Evolutionary conservation across 768 basidiomycete species (phyloP).

Genomic region (Suillus tomentosus): DNA sequence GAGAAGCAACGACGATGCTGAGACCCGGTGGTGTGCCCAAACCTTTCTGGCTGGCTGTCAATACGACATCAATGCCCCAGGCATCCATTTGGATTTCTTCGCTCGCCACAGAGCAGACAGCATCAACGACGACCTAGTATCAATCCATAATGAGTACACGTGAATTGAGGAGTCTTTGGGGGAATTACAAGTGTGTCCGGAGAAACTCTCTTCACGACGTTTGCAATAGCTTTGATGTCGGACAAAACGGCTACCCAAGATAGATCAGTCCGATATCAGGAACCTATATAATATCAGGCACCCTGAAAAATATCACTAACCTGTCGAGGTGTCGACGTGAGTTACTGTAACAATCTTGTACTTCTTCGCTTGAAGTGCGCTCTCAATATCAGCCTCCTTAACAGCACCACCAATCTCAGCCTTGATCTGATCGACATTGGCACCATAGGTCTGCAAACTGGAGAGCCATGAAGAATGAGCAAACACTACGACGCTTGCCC

Average conservation of each 20-base stretch:
- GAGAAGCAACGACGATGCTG: conserved; percentile 80
- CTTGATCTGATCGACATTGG: conserved; percentile 79
- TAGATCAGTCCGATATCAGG: conserved; percentile 3
- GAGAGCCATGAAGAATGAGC: conserved; percentile 1
- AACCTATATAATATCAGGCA: background rate
- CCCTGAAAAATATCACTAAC: conserved; percentile 33
- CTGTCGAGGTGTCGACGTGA: conserved; percentile 92
- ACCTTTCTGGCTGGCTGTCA: conserved; percentile 90
- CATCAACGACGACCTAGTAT: conserved; percentile 77
- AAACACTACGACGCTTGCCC: background rate
- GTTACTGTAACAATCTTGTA: conserved; percentile 93
- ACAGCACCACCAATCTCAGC: conserved; percentile 84
- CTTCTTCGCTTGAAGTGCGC: conserved; percentile 72
- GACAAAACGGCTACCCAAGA: conserved; percentile 72
- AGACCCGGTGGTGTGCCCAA: conserved; percentile 93
- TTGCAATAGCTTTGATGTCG: conserved; percentile 73
- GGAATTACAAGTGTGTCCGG: conserved; percentile 76
- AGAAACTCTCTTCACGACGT: conserved; percentile 71
- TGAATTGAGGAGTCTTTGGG: background rate
- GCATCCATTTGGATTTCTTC: conserved; percentile 95
- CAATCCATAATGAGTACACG: background rate
- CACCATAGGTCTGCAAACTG: conserved; percentile 87
- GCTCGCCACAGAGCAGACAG: conserved; percentile 94
- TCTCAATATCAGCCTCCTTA: conserved; percentile 56
- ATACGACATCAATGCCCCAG: conserved; percentile 89